Percentiles rank a stretch among this genome's conserved stretches.
These are phyloP conservation scores for Arachis monticola DNA, from an alignment of 331 rosid species.

Conservation along the genomic window DNA sequence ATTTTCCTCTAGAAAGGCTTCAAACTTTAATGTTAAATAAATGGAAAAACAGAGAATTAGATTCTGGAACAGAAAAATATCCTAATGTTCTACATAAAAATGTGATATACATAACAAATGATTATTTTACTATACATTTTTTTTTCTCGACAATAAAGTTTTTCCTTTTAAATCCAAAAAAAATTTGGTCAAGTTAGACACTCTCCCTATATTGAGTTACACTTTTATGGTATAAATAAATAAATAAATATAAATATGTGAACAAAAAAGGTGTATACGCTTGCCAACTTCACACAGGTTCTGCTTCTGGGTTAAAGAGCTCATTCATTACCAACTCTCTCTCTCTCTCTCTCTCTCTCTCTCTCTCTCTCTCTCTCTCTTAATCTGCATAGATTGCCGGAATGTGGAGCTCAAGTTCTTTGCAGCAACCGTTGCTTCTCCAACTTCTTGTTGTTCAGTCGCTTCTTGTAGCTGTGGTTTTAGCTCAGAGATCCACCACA, in stretches of 20 bases:
- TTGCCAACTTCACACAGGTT: conserved; percentile 36
- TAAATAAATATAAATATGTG: not conserved
- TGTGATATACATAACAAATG: too few species aligned
- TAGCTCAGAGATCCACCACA: conserved; percentile 76
- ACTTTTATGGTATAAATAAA: not conserved
- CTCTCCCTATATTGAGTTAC: too few species aligned
- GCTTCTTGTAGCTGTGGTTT: conserved; percentile 48
- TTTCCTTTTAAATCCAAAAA: too few species aligned
- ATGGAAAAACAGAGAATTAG: too few species aligned
- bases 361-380: not conserved
- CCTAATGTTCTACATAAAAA: too few species aligned
- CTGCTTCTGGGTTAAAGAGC: conserved; percentile 28
- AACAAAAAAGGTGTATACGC: not conserved
- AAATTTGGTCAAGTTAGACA: too few species aligned
- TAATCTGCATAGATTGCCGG: conserved; percentile 36
- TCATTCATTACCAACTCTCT: not conserved
- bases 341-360: conserved; percentile 8
- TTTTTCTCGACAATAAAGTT: too few species aligned
- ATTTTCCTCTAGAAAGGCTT: too few species aligned
- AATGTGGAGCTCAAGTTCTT: conserved; percentile 74
- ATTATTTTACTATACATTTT: too few species aligned
- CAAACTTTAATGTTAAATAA: too few species aligned
- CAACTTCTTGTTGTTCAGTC: conserved; percentile 56
- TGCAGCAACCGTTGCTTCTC: conserved; percentile 32
- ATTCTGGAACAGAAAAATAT: too few species aligned